These are phyloP conservation scores for Rhododendron ovatum DNA, from an alignment of 148 eudicot genomes.

Conservation along the genomic window DNA sequence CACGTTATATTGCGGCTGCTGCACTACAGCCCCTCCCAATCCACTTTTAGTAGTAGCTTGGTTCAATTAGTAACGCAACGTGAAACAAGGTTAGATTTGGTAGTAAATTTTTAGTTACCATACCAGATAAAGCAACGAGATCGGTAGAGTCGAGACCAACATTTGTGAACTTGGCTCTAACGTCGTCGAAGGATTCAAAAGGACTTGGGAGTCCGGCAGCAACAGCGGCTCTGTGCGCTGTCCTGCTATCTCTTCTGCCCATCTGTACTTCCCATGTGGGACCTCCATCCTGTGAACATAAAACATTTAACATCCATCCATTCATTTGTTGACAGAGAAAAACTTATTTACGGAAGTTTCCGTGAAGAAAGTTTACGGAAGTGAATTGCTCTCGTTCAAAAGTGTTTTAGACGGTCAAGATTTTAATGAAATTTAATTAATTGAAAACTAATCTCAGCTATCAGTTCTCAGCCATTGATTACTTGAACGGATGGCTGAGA, in stretches of 20 bases:
- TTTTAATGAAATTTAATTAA: too few species aligned
- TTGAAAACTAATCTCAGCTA: too few species aligned
- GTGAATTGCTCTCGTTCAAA: too few species aligned
- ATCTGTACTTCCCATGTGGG: conserved; percentile 25
- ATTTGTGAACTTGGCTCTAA: conserved; percentile 13
- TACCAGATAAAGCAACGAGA: conserved; percentile 39
- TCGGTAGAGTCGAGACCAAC: conserved; percentile 20
- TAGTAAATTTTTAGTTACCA: neutral
- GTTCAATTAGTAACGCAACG: neutral
- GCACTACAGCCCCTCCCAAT: too few species aligned
- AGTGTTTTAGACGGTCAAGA: too few species aligned
- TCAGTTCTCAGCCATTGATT: too few species aligned
- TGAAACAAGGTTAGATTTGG: too few species aligned
- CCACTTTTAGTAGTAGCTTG: neutral
- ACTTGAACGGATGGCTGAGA: rapidly evolving
- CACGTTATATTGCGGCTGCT: too few species aligned
- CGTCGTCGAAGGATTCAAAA: neutral
- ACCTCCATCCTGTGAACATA: conserved; percentile 22
- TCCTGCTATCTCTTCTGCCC: conserved; percentile 33
- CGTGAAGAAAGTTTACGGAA: too few species aligned
- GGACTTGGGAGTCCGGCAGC: conserved; percentile 7
- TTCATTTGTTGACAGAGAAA: neutral
- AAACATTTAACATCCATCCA: neutral
- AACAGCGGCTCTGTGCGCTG: conserved; percentile 16
- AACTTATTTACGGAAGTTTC: too few species aligned